A percentile compares a stretch with the other conserved stretches of the same genome.
These are phyloP conservation scores for Colletotrichum tanaceti DNA, from an alignment of 2,329 filamentous ascomycete genomes.

Conservation along the genomic window DNA sequence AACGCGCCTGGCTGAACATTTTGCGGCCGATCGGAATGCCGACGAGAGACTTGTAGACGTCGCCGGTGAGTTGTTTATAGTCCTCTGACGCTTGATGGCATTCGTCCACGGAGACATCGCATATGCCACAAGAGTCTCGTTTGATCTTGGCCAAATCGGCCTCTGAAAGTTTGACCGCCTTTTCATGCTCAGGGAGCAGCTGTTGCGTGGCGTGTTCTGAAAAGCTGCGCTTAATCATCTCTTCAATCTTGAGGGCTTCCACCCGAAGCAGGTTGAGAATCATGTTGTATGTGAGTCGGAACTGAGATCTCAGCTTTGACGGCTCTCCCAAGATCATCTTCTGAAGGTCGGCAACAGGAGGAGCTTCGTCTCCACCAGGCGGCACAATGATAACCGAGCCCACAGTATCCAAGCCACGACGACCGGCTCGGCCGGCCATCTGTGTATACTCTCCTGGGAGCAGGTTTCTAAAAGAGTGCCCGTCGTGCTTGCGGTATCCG, in stretches of 20 bases:
- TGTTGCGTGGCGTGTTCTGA: slow-evolving; percentile 98
- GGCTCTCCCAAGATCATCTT: slow-evolving; percentile 97
- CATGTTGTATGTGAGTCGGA: slow-evolving; percentile 99
- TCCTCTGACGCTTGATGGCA: slow-evolving; percentile 87
- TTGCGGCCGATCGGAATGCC: slow-evolving; percentile 85
- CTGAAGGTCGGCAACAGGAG: slow-evolving; percentile 82
- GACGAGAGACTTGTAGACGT: slow-evolving; percentile 81
- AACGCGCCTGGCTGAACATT: slow-evolving; percentile 78
- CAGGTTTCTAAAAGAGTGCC: slow-evolving; percentile 89
- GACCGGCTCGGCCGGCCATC: slow-evolving; percentile 95
- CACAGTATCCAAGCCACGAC: slow-evolving; percentile 90
- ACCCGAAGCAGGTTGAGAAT: slow-evolving; percentile 95
- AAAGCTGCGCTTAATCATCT: slow-evolving; percentile 99
- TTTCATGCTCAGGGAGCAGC: slow-evolving; percentile 92
- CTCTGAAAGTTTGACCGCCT: slow-evolving; percentile 91
- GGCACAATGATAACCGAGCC: slow-evolving; percentile 95
- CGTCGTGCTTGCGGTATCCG: slow-evolving; percentile 95
- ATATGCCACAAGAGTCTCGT: slow-evolving; percentile 83
- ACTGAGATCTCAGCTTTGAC: slow-evolving; percentile 94
- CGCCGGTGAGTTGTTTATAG: slow-evolving; percentile 81
- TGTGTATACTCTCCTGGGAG: slow-evolving; percentile 97
- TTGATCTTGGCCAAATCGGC: slow-evolving; percentile 92
- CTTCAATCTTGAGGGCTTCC: slow-evolving; percentile 96
- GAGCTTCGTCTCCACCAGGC: slow-evolving; percentile 85
- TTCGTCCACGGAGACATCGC: slow-evolving; percentile 81